Evolutionary conservation across 2,329 filamentous ascomycete species (phyloP), one percentile per base, ranked within the genome.

Genomic region (Mycosphaerella sp.): DNA sequence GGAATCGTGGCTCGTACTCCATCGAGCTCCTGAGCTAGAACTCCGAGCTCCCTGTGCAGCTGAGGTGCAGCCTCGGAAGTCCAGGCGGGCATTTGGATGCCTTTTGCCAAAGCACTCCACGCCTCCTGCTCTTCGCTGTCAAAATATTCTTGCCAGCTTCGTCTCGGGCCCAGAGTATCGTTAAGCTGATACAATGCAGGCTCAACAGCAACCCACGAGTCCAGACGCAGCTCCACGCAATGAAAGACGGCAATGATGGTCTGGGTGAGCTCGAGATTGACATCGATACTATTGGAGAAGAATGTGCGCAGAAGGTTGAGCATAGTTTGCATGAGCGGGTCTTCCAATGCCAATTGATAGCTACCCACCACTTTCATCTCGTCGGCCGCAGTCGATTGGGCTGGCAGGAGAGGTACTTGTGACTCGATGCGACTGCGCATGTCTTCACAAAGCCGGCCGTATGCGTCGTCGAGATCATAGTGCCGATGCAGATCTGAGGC

Each of bases 211-310:
- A 97, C 75, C 92, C 93, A 98, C n/a, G 87, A 87, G 66, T 96
- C 89, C 10, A 96, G 78, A 17, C 84, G 83, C 66, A 95, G 85
- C 59, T 88, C 87, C 5, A 89, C 87, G 63, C 93, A 97, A 0
- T 87, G 83, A 9, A 87, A 87, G 40, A 98, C 76, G 60, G 89
- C 86, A 29, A 95, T 80, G 42, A 97, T 77, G 0, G 87, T 81
- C 64, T 95, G 88, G 0, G 92, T 97, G 1, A 96, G 77, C 0
- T 86, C 87, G 3, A 98, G 74, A 62, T 98, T 98, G 2, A 87
- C 91, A 63, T 96, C 89, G 2, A 97, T 84, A 2, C 89, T 85
- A 64, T 98, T 98, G 4, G 88, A 80, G 63, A 96, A 89, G 66
- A 97, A 98, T 0, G 79, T 84, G 43, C 85, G 80, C 9, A 98